Evolutionary conservation across 1,139 yeast genomes (phyloP), one percentile per base, ranked within the genome.

Genomic region (Blastobotrys serpentis): DNA sequence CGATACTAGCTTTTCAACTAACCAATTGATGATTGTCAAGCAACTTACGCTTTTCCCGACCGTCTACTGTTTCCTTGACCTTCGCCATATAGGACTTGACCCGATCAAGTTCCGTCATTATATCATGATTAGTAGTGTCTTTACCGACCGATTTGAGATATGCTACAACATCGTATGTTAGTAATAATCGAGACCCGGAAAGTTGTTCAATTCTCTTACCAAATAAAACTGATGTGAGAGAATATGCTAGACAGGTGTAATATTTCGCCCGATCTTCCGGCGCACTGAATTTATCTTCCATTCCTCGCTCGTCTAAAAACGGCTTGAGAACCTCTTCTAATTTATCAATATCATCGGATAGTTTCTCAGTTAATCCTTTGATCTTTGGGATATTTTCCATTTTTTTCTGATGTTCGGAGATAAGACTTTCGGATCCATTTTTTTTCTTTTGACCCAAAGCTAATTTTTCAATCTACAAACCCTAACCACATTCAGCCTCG

Each of bases 81-180:
- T 82, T 75, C 37, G 74, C 76, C 83, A 87, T 84, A 58, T 83
- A 84, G 13, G 74, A 65, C 64, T 84, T 85, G 37, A 89, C 83
- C 54, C 95, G 73, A 18, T 73, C 74, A 46, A 89, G 72, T 63
- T 89, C 96, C 21, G 73, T 71, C 82, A 82, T 79, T 4, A 88
- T 77, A 0, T 84, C 81, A 54, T 83, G 87, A 2, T 68, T 65
- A 14, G 72, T 72, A 0, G 85, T 76, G 52, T 82, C 78, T 11
- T 74, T 66, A 0, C 94, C 95, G 13, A 69, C 67, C 1, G 81
- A 62, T 58, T 85, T 84, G 54, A 85, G 66, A 58, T 82, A 81
- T 11, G 88, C 77, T 63, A 74, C 57, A 0, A 14, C 14, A 11
- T 23, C 7, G n/a, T 14, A 10, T 11, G 38, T 29, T 21, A 42